Evolutionary conservation across 2,329 filamentous ascomycete species (phyloP).

Genomic region (Chrysoporthe austroafricana): DNA sequence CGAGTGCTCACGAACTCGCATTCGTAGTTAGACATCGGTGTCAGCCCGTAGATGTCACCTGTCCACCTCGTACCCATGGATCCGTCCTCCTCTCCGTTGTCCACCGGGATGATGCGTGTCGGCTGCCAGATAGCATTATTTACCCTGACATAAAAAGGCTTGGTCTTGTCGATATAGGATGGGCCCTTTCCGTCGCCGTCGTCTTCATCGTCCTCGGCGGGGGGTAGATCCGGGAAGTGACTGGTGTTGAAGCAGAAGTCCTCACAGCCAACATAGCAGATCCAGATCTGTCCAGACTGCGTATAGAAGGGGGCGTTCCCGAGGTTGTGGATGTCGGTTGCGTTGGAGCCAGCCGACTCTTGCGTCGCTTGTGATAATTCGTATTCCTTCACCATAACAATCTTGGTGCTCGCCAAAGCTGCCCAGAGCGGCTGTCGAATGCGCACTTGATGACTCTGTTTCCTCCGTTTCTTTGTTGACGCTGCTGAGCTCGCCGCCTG

Average conservation of each 20-base stretch:
- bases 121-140: constrained; percentile 83
- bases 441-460: constrained; percentile 88
- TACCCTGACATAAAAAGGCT: constrained; percentile 78
- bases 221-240: constrained; percentile 49
- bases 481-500: constrained; percentile 59
- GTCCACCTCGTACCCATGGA: constrained; percentile 62
- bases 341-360: constrained; percentile 74
- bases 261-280: constrained; percentile 77
- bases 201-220: constrained; percentile 38
- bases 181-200: constrained; percentile 41
- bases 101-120: constrained; percentile 66
- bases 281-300: constrained; percentile 76
- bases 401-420: constrained; percentile 92
- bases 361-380: constrained; percentile 78
- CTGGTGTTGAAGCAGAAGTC: constrained; percentile 78
- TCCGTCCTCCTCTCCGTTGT: constrained; percentile 41
- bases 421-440: constrained; percentile 93
- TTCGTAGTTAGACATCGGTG: constrained; percentile 75
- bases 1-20: constrained; percentile 75
- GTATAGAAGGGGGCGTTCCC: constrained; percentile 74
- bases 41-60: constrained; percentile 70
- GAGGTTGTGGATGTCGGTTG: constrained; percentile 76
- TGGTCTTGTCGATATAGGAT: constrained; percentile 66
- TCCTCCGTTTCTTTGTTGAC: constrained; percentile 80
- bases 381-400: constrained; percentile 91